These are phyloP conservation scores for Rhodotorula diobovata DNA, from an alignment of 768 basidiomycete species.

Conservation along the genomic window DNA sequence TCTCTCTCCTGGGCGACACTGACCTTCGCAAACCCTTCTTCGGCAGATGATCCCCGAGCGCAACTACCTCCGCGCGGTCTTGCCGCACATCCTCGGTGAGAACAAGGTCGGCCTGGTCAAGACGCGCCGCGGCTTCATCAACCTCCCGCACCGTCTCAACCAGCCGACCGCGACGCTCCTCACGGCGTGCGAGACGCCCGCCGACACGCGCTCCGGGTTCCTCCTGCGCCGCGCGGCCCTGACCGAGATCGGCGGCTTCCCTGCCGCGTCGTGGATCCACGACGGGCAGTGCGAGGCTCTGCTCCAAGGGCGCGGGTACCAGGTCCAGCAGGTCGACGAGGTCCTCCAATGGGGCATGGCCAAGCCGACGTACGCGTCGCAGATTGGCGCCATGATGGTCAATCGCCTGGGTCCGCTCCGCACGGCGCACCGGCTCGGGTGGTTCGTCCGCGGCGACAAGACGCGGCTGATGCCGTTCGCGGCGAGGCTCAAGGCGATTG, in stretches of 20 bases:
- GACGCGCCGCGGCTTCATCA: conserved; percentile 41
- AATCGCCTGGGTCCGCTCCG: conserved; percentile 37
- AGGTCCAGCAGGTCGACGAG: conserved; percentile 37
- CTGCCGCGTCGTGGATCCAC: conserved; percentile 40
- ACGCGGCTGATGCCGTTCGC: conserved; percentile 34
- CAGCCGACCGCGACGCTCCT: conserved; percentile 38
- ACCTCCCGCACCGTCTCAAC: conserved; percentile 38
- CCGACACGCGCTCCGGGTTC: conserved; percentile 42
- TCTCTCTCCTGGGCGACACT: neutral
- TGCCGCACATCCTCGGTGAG: conserved; percentile 38
- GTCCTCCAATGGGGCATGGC: conserved; percentile 41
- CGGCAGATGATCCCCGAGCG: conserved; percentile 40
- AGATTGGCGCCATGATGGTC: conserved; percentile 36
- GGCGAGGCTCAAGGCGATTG: conserved; percentile 24
- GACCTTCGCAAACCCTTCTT: neutral
- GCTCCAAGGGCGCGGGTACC: conserved; percentile 40
- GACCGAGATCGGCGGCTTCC: conserved; percentile 43
- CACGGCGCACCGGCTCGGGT: conserved; percentile 29
- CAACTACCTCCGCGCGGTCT: conserved; percentile 39
- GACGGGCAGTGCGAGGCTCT: conserved; percentile 40
- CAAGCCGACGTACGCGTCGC: conserved; percentile 28
- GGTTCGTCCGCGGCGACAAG: conserved; percentile 31
- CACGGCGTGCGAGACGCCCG: conserved; percentile 32
- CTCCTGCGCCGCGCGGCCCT: conserved; percentile 40
- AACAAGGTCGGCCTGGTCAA: conserved; percentile 40